Base-by-base conservation (phyloP, 345 rosid species). In the Mallotus nudiflorus region DNA sequence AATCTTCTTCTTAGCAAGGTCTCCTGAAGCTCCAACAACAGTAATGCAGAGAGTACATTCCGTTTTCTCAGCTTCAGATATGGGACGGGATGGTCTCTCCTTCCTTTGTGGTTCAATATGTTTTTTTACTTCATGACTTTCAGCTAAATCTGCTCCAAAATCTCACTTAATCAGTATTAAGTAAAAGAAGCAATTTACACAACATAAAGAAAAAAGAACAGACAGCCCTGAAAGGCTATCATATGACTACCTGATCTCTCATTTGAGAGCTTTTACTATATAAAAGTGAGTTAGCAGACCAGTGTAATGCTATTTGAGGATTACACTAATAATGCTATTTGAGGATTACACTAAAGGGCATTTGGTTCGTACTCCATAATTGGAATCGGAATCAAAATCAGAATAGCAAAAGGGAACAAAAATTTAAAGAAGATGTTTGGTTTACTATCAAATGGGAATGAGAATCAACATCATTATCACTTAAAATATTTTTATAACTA, bases 1-100 rank as follows among this genome's bases (percentile, higher is more conserved):
- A 42, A 89, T 89, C 80, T 93, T 93, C 90, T 88, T 93, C 85
- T 83, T 93, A 19, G 97, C 97, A 9, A 93, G 91, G 77, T 93
- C 98, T 44, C 97, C 97, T 3, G 97, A 93, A 66, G 97, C 98
- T 78, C 98, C 98, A 73, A 89, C 87, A 46, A 93, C 94, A 24
- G 94, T 93, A 65, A 93, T 84, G 85, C 90, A 87, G 62, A 89
- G 85, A 40, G 90, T 87, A 22, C 90, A 84, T 63, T 78, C 81
- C 28, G 49, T 60, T 63, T 82, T 71, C 73, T 35, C 81, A 1
- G 75, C 52, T 54, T 65, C 86, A 1, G 77, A 69, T 44, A 70
- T 27, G 33, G 75, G 55, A 49, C 61, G 16, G n/a, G 76, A 74
- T 5, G 5, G 15, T 42, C 42, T 54, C 53, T 81, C 81, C 60